Base-by-base conservation (phyloP, 331 rosid species). In the Stylosanthes scabra region DNA sequence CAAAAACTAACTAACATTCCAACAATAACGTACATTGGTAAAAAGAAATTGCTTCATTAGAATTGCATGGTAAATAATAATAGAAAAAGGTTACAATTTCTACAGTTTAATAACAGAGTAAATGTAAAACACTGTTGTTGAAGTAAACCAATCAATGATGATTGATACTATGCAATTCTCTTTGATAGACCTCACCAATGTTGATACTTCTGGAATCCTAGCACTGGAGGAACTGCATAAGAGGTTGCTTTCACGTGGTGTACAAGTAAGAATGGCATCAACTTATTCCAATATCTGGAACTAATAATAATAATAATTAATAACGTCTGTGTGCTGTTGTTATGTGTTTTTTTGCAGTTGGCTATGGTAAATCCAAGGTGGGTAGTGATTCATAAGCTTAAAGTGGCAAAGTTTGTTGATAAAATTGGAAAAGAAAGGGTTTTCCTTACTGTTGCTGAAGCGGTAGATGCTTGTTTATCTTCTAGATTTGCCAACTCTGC, bases 141-240 rank as follows among this genome's bases (percentile, higher is more conserved):
- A 20, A 37, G n/a, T 59, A 45, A 41, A 20, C 65, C 45, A 41
- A 8, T 44, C 14, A 67, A 34, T 65, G 54, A 58, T 27, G 37
- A 31, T 31, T 31, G 37, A 31, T 5, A 58, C 42, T 25, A 1
- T 41, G 10, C 51, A 61, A 41, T 60, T 85, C 9, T 29, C 16
- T 68, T 47, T 57, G 49, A 40, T 76, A 93, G 98, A 81, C 80
- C 79, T 91, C 66, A 83, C 67, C 90, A 89, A 80, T 68, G 74
- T 91, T 9, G 98, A 93, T 84, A 89, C 97, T 20, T 88, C 98
- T 1, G 98, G 97, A 46, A 89, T 93, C 70, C 64, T 84, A 63
- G 88, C 81, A 25, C 55, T 93, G 41, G 96, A 86, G 75, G 98
- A 93, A 73, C 80, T 93, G 70, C 89, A 91, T 57, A 88, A 78